Conservation (phyloP, 2,329 filamentous ascomycete species). For the Xylaria sp. region DNA sequence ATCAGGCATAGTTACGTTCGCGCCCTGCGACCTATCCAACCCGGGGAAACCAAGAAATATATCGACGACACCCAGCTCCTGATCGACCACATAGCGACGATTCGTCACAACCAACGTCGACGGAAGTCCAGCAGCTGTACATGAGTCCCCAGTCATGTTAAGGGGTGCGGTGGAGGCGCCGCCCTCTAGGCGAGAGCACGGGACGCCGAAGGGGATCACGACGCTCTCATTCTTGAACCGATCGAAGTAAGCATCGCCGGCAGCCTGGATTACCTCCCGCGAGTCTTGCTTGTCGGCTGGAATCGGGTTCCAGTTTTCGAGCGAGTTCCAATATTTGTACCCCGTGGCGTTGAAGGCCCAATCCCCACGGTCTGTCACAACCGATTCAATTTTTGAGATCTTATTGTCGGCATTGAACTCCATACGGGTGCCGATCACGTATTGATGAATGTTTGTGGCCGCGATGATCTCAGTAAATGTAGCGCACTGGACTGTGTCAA, state of each 20-base stretch:
- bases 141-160: conserved; percentile 44
- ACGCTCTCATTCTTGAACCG: conserved; percentile 44
- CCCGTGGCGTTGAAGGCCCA: conserved; percentile 49
- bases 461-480: conserved; percentile 56
- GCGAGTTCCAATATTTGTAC: conserved; percentile 43
- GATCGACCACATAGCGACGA: conserved; percentile 47
- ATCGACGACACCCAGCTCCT: conserved; percentile 45
- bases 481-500: conserved; percentile 50
- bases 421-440: conserved; percentile 49
- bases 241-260: conserved; percentile 47
- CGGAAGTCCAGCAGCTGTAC: conserved; percentile 44
- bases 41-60: conserved; percentile 47
- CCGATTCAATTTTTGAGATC: conserved; percentile 45
- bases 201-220: conserved; percentile 42
- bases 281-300: conserved; percentile 44
- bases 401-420: conserved; percentile 41
- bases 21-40: conserved; percentile 39
- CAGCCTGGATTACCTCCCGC: conserved; percentile 44
- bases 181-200: conserved; percentile 47
- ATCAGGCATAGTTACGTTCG: conserved; percentile 42
- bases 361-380: conserved; percentile 47
- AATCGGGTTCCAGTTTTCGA: conserved; percentile 48
- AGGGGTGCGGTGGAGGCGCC: conserved; percentile 43
- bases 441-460: conserved; percentile 47
- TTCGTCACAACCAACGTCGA: conserved; percentile 46